Percentiles rank a stretch among this genome's conserved stretches.
phyloP scores from a whole-genome alignment of 345 rosid genomes.

The Brassica rapa region DNA sequence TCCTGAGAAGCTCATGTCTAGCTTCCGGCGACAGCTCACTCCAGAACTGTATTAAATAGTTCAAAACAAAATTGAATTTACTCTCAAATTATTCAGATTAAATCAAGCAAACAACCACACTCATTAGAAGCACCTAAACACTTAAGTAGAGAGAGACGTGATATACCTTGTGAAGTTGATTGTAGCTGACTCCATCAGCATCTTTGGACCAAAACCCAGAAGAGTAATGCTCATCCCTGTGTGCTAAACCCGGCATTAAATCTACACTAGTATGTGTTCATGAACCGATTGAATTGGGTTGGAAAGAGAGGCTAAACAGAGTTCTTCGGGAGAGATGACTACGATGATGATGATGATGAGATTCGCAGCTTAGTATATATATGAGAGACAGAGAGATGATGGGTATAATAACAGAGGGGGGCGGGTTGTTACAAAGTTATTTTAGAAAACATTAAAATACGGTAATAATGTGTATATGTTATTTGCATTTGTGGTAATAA shows the following conservation, averaged over 20 bases:
- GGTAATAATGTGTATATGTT: not conserved
- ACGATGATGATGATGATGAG: conserved; percentile 40
- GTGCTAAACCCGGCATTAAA: conserved; percentile 84
- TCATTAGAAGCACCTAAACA: not conserved
- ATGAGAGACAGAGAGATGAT: conserved; percentile 14
- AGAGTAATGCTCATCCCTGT: conserved; percentile 61
- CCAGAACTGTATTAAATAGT: conserved; percentile 68
- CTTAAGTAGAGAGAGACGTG: not conserved
- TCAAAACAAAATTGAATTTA: not conserved
- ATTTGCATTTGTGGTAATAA: not conserved
- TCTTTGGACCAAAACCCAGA: conserved; percentile 80
- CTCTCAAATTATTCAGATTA: conserved; percentile 14
- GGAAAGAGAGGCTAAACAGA: conserved; percentile 24
- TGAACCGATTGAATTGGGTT: conserved; percentile 16
- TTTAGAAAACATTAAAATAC: not conserved
- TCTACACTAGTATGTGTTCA: conserved; percentile 29
- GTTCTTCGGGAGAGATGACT: conserved; percentile 16
- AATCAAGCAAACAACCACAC: conserved; percentile 20
- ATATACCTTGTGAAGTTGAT: conserved; percentile 81
- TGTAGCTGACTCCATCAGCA: conserved; percentile 65
- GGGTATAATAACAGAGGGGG: conserved; percentile 19
- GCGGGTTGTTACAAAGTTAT: conserved; percentile 13
- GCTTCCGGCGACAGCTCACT: conserved; percentile 62
- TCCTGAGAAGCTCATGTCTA: conserved; percentile 69
- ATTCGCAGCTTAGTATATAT: conserved; percentile 31